These are phyloP conservation scores for Ustilago vetiveriae DNA, from an alignment of 1,284 basidiomycete species.

Conservation along the genomic window DNA sequence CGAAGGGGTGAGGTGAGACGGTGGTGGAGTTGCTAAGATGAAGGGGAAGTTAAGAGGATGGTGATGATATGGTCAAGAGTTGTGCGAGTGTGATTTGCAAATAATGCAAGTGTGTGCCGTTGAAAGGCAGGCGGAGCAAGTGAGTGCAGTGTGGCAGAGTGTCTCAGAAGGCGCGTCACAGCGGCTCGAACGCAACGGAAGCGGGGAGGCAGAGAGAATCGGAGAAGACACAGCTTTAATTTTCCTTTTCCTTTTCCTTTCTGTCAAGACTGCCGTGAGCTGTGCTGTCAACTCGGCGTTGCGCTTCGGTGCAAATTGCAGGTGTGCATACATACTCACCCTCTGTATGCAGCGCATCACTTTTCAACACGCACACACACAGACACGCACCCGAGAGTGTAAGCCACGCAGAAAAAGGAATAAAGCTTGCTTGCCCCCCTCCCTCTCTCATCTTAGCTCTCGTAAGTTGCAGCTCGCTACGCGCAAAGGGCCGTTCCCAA, in stretches of 20 bases:
- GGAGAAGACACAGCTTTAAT: slow-evolving; percentile 1
- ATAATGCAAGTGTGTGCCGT: too few species aligned
- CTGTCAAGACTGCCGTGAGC: too few species aligned
- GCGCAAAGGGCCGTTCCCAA: background rate
- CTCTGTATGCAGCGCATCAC: too few species aligned
- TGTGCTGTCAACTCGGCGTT: background rate
- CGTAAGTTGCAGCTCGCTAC: background rate
- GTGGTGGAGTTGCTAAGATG: too few species aligned
- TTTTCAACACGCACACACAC: too few species aligned
- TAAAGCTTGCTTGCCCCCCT: too few species aligned
- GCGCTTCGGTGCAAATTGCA: background rate
- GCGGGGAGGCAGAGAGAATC: background rate
- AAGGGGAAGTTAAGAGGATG: too few species aligned
- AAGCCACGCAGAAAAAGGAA: too few species aligned
- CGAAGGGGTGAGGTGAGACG: background rate
- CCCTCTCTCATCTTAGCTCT: background rate
- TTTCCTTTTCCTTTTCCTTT: background rate
- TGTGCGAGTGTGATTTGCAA: background rate
- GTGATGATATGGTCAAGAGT: background rate
- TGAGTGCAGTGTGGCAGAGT: background rate
- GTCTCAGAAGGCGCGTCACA: slow-evolving; percentile 3
- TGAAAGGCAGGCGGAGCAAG: background rate
- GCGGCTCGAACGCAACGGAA: too few species aligned
- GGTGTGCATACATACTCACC: too few species aligned
- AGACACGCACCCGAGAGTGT: too few species aligned